These are phyloP conservation scores for Ambrosia trifida DNA, from an alignment of 129 eudicot genomes.

Conservation along the genomic window DNA sequence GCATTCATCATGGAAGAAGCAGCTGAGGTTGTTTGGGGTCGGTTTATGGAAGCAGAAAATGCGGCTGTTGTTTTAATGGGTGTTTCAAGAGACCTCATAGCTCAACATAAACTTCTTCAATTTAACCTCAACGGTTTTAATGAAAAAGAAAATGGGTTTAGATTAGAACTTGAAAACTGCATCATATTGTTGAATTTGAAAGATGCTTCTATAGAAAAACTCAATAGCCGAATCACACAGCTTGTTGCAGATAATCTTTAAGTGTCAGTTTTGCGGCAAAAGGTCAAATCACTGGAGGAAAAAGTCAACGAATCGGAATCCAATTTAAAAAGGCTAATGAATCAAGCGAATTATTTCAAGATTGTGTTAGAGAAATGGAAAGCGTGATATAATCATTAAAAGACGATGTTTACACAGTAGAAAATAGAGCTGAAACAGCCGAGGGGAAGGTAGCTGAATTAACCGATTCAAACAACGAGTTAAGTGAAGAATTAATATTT, in stretches of 20 bases:
- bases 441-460: constrained; percentile 59
- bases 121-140: constrained; percentile 47
- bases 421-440: constrained; percentile 59
- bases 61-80: constrained; percentile 76
- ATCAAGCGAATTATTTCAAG: constrained; percentile 42
- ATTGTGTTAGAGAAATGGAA: constrained; percentile 56
- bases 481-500: constrained; percentile 72
- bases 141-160: constrained; percentile 58
- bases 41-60: constrained; percentile 86
- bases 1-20: constrained; percentile 84
- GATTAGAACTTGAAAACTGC: constrained; percentile 52
- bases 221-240: constrained; percentile 44
- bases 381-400: constrained; percentile 52
- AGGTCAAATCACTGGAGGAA: constrained; percentile 49
- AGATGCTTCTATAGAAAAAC: constrained; percentile 52
- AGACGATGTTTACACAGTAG: constrained; percentile 57
- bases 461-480: constrained; percentile 73
- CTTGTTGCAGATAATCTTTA: constrained; percentile 53
- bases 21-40: constrained; percentile 77
- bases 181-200: constrained; percentile 48
- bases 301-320: constrained; percentile 55
- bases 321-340: constrained; percentile 44
- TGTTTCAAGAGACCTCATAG: constrained; percentile 69
- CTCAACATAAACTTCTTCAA: constrained; percentile 51
- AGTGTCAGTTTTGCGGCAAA: constrained; percentile 45